Evolutionary conservation across 768 basidiomycete species (phyloP).

Genomic region (Sporobolomyces pararoseus): DNA sequence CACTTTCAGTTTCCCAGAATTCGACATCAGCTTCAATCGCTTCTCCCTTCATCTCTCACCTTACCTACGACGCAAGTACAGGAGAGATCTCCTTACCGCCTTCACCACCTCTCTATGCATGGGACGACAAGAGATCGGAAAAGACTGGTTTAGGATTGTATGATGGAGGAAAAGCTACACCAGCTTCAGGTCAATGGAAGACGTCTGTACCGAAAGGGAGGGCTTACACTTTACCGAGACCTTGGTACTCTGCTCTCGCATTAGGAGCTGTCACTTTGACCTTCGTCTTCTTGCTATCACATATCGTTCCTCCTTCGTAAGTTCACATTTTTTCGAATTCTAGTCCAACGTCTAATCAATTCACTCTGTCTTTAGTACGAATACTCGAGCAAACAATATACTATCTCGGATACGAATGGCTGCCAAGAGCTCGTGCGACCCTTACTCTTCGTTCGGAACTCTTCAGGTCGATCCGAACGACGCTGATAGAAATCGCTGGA

Average conservation of each 20-base stretch:
- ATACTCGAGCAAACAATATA: conserved; percentile 4
- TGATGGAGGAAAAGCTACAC: conserved; percentile 2
- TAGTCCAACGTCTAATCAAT: too few relatives aligned
- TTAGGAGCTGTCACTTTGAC: conserved; percentile 8
- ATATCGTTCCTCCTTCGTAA: conserved; percentile 30
- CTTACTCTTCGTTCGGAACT: conserved; percentile 34
- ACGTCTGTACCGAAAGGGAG: conserved; percentile 9
- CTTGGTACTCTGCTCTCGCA: conserved; percentile 24
- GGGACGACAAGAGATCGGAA: conserved; percentile 34
- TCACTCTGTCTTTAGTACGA: background rate
- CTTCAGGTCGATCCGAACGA: conserved; percentile 38
- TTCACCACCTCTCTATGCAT: conserved; percentile 27
- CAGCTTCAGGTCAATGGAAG: background rate
- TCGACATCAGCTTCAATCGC: background rate
- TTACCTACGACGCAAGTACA: conserved; percentile 23
- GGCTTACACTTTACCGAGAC: conserved; percentile 8
- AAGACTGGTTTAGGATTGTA: conserved; percentile 26
- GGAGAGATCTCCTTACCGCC: conserved; percentile 35
- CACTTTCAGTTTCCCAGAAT: conserved; percentile 19
- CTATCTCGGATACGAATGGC: conserved; percentile 22
- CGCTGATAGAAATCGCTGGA: conserved; percentile 37
- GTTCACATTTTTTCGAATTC: background rate
- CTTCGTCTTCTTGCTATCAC: conserved; percentile 29
- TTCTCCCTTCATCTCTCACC: conserved; percentile 17
- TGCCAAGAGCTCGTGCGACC: conserved; percentile 25